These are phyloP conservation scores for Rosa chinensis DNA, from an alignment of 306 rosid genomes.

Conservation along the genomic window DNA sequence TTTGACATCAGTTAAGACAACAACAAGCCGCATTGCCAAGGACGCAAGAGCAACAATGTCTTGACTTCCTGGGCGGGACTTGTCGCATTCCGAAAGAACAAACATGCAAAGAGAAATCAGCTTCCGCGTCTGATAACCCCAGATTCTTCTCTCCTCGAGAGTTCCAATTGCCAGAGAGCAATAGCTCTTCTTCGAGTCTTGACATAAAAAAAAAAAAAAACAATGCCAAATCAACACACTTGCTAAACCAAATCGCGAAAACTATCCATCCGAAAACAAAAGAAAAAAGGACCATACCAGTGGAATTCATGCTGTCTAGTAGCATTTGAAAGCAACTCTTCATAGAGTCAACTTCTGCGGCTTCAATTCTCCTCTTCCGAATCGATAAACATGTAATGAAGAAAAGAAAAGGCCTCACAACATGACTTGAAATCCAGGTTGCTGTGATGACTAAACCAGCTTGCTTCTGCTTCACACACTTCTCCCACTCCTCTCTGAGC, in stretches of 20 bases:
- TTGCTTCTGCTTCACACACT: conserved; percentile 37
- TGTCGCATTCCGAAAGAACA: conserved; percentile 68
- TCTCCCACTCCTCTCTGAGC: conserved; percentile 84
- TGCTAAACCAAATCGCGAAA: background rate
- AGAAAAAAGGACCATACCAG: conserved; percentile 52
- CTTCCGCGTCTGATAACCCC: conserved; percentile 67
- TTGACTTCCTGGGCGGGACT: conserved; percentile 39
- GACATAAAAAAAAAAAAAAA: conserved; percentile 23
- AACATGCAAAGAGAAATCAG: conserved; percentile 63
- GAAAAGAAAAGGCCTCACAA: conserved; percentile 87
- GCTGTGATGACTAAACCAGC: conserved; percentile 41
- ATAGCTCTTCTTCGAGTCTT: conserved; percentile 66
- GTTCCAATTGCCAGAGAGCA: conserved; percentile 72
- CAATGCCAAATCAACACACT: conserved; percentile 18
- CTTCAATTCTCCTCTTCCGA: conserved; percentile 38
- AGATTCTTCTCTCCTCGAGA: conserved; percentile 73
- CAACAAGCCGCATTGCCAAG: conserved; percentile 74
- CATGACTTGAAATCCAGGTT: conserved; percentile 48
- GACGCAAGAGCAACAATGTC: conserved; percentile 55
- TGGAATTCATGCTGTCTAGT: conserved; percentile 70
- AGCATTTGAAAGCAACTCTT: conserved; percentile 64
- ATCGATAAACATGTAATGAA: conserved; percentile 52
- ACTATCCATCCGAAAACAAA: background rate
- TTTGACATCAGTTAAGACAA: conserved; percentile 73
- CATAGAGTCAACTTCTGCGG: conserved; percentile 46